Base-by-base conservation (phyloP, 805 yeast genomes). In the Blastobotrys terrestris region DNA sequence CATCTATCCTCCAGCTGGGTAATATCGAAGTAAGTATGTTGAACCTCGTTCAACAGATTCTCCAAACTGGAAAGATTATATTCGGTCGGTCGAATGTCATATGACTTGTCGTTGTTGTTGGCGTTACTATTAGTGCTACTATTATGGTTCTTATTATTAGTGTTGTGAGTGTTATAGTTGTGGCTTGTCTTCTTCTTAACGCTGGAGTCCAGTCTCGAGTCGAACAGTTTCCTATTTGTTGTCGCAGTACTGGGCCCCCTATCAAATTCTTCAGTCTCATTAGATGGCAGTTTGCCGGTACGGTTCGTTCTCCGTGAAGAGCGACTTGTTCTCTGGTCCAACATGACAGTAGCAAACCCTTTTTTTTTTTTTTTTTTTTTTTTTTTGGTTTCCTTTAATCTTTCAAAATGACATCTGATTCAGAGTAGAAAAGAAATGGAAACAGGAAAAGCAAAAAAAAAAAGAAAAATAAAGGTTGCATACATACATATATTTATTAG, bases 1-100 rank as follows among this genome's bases (percentile, higher is more conserved):
- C 62, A 56, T 16, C 48, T 44, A 15, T 43, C 56, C 44, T 60
- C 61, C 15, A 55, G 53, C 18, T 52, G 39, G 14, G 60, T 43
- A n/a, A 60, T 60, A 20, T 60, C 63, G 44, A 44, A 56, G 49
- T 60, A 60, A 11, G 55, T 54, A 8, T 47, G 46, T 40, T 60
- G 63, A 49, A 58, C 56, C 19, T 50, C 47, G 15, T n/a, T 19
- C 15, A 42, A 35, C 14, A 50, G 46, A 3, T 15, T 47, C 44
- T 44, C 44, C 8, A 26, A 26, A 15, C 44, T 40, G 44, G 50
- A 48, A 16, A 26, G 35, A 26, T 26, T 26, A 26, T 26, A 26
- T 26, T 26, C 35, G 11, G 35, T 26, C 35, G 35, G 35, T 21
- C 39, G 44, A 35, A 22, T 19, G 40, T 44, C 46, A 15, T 21